phyloP scores from a whole-genome alignment of 345 rosid species.

The Eucalyptus regnans region DNA sequence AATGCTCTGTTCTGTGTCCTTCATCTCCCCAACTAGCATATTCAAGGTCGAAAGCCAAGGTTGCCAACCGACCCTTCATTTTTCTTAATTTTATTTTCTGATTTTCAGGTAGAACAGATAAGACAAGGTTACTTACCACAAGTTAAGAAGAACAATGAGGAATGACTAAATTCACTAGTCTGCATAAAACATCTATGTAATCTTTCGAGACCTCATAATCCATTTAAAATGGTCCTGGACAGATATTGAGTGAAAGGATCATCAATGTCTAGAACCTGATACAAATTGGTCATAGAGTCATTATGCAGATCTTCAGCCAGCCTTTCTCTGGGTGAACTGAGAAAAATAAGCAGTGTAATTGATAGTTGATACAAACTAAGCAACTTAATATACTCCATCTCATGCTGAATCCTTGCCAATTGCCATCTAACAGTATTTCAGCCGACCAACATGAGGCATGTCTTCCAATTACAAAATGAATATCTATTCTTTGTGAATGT shows the following conservation, averaged over 20 bases:
- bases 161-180: neutral
- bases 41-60: neutral
- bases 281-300: neutral
- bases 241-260: neutral
- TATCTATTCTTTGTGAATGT: neutral
- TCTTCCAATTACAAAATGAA: neutral
- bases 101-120: neutral
- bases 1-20: neutral
- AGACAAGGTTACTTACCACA: neutral
- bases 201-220: neutral
- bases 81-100: neutral
- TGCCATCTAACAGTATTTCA: neutral
- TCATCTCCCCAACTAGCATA: neutral
- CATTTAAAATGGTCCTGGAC: neutral
- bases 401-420: neutral
- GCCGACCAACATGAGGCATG: neutral
- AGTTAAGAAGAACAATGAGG: neutral
- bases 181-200: neutral
- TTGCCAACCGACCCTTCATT: neutral
- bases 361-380: neutral
- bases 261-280: neutral
- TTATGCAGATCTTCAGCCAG: neutral
- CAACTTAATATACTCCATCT: neutral
- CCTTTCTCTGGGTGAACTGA: neutral
- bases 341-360: neutral